Conservation (phyloP, 2,329 filamentous ascomycete genomes). For the Thelonectria olida region DNA sequence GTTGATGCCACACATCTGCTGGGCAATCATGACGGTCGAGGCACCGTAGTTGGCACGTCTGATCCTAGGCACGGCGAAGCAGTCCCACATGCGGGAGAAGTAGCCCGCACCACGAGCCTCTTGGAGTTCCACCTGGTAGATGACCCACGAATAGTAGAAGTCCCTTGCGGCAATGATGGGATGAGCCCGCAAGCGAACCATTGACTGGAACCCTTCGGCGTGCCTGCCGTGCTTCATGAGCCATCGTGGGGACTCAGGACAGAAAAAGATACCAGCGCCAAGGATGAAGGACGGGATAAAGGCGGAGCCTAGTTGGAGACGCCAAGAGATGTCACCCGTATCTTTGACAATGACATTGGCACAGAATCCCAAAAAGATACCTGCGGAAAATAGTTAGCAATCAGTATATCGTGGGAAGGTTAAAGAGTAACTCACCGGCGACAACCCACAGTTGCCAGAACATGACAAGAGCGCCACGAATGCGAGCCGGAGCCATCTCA, state of each 20-base stretch:
- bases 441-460: constrained; percentile 66
- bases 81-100: constrained; percentile 54
- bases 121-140: constrained; percentile 44
- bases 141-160: constrained; percentile 59
- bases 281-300: constrained; percentile 63
- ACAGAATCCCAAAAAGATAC: constrained; percentile 55
- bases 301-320: constrained; percentile 69
- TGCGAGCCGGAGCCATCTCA: constrained; percentile 72
- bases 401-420: background rate
- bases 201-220: constrained; percentile 63
- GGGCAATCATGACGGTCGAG: constrained; percentile 80
- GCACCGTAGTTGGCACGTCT: constrained; percentile 78
- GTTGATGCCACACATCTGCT: constrained; percentile 57
- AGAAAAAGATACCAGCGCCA: constrained; percentile 67
- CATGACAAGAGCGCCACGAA: constrained; percentile 81
- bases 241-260: constrained; percentile 70
- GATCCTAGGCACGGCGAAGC: constrained; percentile 74
- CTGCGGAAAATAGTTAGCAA: constrained; percentile 35
- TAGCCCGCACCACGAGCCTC: constrained; percentile 41
- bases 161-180: constrained; percentile 66
- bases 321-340: constrained; percentile 63
- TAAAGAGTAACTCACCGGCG: constrained; percentile 3
- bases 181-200: constrained; percentile 59
- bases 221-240: constrained; percentile 71
- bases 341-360: constrained; percentile 64